Base-by-base conservation (phyloP, 768 basidiomycete genomes). In the Boletus fagicola region DNA sequence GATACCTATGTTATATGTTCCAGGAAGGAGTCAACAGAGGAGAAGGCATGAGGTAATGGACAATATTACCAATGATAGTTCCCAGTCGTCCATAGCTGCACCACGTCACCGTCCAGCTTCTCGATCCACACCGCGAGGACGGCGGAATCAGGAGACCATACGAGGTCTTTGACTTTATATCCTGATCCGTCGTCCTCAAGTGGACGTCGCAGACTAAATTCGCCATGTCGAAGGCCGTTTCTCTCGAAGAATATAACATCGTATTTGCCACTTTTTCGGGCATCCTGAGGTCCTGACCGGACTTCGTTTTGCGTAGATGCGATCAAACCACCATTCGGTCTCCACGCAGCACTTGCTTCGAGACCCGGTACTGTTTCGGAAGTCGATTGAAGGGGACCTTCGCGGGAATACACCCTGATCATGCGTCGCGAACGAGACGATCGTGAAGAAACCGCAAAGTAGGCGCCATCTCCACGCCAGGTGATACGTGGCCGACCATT, bases 221-320 rank as follows among this genome's bases (percentile, higher is more conserved):
- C 94, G 5, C 94, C 92, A 65, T 97, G 91, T 57, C 94, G 75
- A 57, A 99, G 73, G 1, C 97, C 97, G 71, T 99, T 99, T 62
- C 93, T 78, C 75, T 99, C 97, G 57, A 96, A 94, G 74, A 98
- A 96, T 0, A 98, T 85, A 8, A 98, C 77, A 63, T 96, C 92
- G 65, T 96, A 88, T 56, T 81, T 78, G 20, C 82, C 87, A 52
- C 81, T 84, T 61, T 78, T 84, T 9, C 85, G 89, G 26, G 78
- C 71, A 46, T 88, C 83, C 54, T 84, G 86, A 12, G 87, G 86
- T 55, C 86, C 85, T 47, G 83, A 84, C 0, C 94, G 92, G 62
- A 90, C 59, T 20, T 72, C 93, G 50, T 92, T 76, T 68, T 97
- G 92, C 0, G 89, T 86, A 12, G 82, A 76, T 2, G 85, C 90